These are phyloP conservation scores for Chimonanthus salicifolius DNA, from an alignment of 164 flowering plant species.

Conservation along the genomic window DNA sequence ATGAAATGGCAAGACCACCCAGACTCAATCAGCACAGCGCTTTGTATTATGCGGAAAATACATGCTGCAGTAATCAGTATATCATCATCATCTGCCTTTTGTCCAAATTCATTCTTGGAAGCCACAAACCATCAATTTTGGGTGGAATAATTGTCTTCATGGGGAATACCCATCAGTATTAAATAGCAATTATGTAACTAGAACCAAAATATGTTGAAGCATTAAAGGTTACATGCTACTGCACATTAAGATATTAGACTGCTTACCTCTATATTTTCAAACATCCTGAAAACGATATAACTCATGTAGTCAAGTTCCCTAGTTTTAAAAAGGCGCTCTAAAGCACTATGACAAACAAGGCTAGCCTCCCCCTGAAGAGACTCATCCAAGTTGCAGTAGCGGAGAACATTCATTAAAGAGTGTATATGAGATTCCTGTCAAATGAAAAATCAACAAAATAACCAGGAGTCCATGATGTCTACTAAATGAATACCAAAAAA, in stretches of 20 bases:
- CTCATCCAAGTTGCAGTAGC: constrained; percentile 97
- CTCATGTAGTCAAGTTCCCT: constrained; percentile 99
- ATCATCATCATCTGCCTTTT: no score
- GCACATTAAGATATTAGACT: not conserved
- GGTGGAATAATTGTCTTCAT: no score
- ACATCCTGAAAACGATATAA: constrained; percentile 89
- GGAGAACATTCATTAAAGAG: constrained; percentile 96
- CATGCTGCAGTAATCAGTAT: no score
- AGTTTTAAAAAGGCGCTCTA: constrained; percentile 78
- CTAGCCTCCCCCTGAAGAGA: constrained; percentile 86
- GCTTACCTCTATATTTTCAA: constrained; percentile 86
- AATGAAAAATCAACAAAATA: not conserved
- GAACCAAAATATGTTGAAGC: not conserved
- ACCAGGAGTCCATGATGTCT: not conserved
- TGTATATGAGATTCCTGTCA: constrained; percentile 98
- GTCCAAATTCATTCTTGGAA: no score
- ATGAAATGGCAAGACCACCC: no score
- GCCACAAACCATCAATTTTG: no score
- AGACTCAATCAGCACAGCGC: no score
- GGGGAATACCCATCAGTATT: no score
- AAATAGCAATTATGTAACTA: no score
- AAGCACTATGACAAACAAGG: constrained; percentile 71
- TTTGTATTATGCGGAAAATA: no score
- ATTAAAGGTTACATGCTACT: not conserved
- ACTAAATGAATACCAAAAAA: not conserved